Percentiles rank a stretch among this genome's conserved stretches.
Conservation (phyloP, 2,329 filamentous ascomycete genomes). For the Diaporthe sp. region DNA sequence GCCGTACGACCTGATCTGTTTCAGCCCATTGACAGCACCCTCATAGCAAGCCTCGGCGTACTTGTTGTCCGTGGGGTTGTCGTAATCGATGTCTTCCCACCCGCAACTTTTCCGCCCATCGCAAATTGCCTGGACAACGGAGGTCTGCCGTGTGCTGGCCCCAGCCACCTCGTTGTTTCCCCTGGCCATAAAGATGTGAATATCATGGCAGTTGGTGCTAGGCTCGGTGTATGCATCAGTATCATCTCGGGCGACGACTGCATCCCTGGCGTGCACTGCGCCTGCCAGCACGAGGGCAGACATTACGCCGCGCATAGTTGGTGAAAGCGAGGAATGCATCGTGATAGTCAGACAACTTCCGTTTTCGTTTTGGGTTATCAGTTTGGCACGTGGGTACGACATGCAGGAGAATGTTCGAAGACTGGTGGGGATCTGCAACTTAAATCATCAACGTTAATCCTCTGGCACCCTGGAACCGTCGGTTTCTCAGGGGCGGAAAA, state of each 20-base stretch:
- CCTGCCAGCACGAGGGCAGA: constrained; percentile 1
- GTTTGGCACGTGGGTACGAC: constrained; percentile 4
- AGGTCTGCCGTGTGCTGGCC: not conserved
- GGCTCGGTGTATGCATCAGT: constrained; percentile 6
- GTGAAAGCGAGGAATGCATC: constrained; percentile 12
- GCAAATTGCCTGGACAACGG: constrained; percentile 5
- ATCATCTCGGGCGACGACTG: not conserved
- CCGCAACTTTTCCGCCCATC: constrained; percentile 18
- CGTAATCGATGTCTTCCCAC: constrained; percentile 23
- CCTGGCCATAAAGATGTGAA: constrained; percentile 23
- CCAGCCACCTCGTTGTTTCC: constrained; percentile 25
- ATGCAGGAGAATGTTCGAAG: constrained; percentile 17
- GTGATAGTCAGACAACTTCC: not conserved
- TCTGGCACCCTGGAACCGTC: not conserved
- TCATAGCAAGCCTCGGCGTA: constrained; percentile 13
- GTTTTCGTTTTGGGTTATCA: not conserved
- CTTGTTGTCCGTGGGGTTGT: not conserved
- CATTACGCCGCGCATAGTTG: constrained; percentile 8
- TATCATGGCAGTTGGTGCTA: constrained; percentile 12
- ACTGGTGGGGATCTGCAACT: constrained; percentile 23
- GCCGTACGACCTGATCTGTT: constrained; percentile 15
- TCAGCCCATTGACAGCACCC: constrained; percentile 16
- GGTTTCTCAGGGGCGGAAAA: not conserved
- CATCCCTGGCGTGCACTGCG: not conserved
- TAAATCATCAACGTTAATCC: constrained; percentile 7